These are phyloP conservation scores for Penicilliopsis zonata DNA, from an alignment of 495 filamentous ascomycete genomes.

Conservation along the genomic window DNA sequence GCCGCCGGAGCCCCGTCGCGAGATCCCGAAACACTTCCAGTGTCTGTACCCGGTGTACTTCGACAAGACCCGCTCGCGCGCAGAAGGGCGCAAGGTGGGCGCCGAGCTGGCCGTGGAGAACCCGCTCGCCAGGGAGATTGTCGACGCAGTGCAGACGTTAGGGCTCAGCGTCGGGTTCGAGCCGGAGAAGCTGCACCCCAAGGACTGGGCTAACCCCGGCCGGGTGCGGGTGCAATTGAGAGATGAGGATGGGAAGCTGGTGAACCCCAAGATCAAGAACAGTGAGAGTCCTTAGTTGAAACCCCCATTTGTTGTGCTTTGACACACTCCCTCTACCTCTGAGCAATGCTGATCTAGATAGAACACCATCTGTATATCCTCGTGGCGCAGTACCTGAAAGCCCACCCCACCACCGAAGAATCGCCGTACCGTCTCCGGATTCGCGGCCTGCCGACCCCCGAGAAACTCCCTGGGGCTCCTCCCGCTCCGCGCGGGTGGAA, in stretches of 20 bases:
- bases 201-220: conserved; percentile 96
- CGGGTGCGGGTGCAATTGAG: conserved; percentile 71
- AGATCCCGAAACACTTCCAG: conserved; percentile 64
- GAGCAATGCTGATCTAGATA: conserved; percentile 9
- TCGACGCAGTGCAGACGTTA: conserved; percentile 64
- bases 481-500: conserved; percentile 88
- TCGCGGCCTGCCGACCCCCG: conserved; percentile 50
- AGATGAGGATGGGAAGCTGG: conserved; percentile 32
- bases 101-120: conserved; percentile 61
- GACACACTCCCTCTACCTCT: conserved; percentile 4
- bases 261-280: conserved; percentile 54
- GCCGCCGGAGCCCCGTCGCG: conserved; percentile 24
- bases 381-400: conserved; percentile 59
- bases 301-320: conserved; percentile 1
- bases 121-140: conserved; percentile 82
- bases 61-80: conserved; percentile 60
- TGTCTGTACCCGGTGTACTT: conserved; percentile 96
- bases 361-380: conserved; percentile 79
- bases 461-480: conserved; percentile 54
- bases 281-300: conserved; percentile 36
- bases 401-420: conserved; percentile 64
- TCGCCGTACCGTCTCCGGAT: conserved; percentile 54
- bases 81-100: conserved; percentile 68
- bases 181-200: conserved; percentile 83
- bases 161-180: conserved; percentile 73